These are phyloP conservation scores for Amanita inopinata DNA, from an alignment of 768 basidiomycete genomes.

Conservation along the genomic window DNA sequence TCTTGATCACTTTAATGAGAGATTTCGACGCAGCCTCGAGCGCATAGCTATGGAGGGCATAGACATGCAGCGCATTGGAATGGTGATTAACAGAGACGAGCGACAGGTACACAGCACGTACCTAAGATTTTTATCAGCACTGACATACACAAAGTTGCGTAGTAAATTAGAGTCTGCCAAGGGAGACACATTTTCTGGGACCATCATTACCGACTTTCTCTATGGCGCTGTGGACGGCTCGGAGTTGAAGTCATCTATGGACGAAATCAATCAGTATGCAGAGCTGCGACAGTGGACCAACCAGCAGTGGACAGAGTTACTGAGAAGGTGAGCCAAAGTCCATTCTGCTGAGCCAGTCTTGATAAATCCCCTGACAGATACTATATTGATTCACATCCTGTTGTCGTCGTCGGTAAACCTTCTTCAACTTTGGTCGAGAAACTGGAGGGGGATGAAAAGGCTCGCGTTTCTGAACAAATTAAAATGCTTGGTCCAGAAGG, in stretches of 20 bases:
- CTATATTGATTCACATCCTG: slow-evolving; percentile 59
- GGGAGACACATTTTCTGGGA: slow-evolving; percentile 68
- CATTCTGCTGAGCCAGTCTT: not conserved
- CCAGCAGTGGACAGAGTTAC: slow-evolving; percentile 65
- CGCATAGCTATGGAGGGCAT: slow-evolving; percentile 67
- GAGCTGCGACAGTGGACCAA: slow-evolving; percentile 62
- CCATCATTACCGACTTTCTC: slow-evolving; percentile 74
- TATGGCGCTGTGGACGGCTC: slow-evolving; percentile 81
- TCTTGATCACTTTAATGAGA: slow-evolving; percentile 61
- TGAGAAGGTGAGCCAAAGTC: slow-evolving; percentile 49
- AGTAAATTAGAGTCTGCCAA: slow-evolving; percentile 78
- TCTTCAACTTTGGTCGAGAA: slow-evolving; percentile 75
- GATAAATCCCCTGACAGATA: slow-evolving; percentile 42
- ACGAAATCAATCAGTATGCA: slow-evolving; percentile 69
- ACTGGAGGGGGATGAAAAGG: slow-evolving; percentile 75
- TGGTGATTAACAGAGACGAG: slow-evolving; percentile 81
- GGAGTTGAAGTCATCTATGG: slow-evolving; percentile 60
- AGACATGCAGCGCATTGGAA: slow-evolving; percentile 84
- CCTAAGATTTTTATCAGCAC: slow-evolving; percentile 9
- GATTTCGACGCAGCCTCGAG: slow-evolving; percentile 57
- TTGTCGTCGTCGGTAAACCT: slow-evolving; percentile 81
- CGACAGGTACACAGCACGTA: slow-evolving; percentile 57
- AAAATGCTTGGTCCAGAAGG: slow-evolving; percentile 71
- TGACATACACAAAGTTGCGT: slow-evolving; percentile 45
- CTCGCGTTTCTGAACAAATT: slow-evolving; percentile 61